A percentile compares a stretch with the other conserved stretches of the same genome.
These are phyloP conservation scores for Penicillium psychrofluorescens DNA, from an alignment of 495 filamentous ascomycete species.

Conservation along the genomic window DNA sequence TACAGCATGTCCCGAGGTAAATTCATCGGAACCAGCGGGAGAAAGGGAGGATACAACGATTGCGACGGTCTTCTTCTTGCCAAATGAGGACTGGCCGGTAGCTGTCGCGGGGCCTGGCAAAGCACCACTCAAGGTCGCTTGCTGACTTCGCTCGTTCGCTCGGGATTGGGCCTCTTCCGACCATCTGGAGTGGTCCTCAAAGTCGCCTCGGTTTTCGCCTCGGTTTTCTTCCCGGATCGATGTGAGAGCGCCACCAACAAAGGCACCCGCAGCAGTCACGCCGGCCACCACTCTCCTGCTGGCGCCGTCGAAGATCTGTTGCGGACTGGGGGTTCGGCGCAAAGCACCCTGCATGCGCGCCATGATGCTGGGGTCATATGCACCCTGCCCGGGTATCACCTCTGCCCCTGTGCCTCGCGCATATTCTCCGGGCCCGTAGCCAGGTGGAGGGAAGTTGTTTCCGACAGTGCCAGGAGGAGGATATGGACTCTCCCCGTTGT, in stretches of 20 bases:
- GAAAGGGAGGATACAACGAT: conserved; percentile 73
- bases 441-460: conserved; percentile 20
- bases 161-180: conserved; percentile 65
- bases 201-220: conserved; percentile 68
- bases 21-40: conserved; percentile 54
- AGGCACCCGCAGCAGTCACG: conserved; percentile 75
- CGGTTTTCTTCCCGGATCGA: conserved; percentile 80
- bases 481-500: conserved; percentile 20
- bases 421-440: conserved; percentile 23
- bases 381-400: conserved; percentile 22
- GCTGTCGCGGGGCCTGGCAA: conserved; percentile 14
- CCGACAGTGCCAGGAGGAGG: conserved; percentile 23
- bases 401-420: conserved; percentile 22
- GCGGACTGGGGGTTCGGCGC: conserved; percentile 79
- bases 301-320: conserved; percentile 77
- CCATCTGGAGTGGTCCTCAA: conserved; percentile 78
- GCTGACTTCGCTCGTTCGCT: conserved; percentile 26
- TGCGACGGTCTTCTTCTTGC: conserved; percentile 64
- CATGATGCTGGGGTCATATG: conserved; percentile 58
- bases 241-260: conserved; percentile 68
- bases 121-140: conserved; percentile 24
- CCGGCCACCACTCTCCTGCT: conserved; percentile 69
- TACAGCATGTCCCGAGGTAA: conserved; percentile 69
- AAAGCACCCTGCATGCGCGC: conserved; percentile 75
- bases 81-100: conserved; percentile 11